Conservation (phyloP, 2,329 filamentous ascomycete species). For the Penicillium verrucosum region DNA sequence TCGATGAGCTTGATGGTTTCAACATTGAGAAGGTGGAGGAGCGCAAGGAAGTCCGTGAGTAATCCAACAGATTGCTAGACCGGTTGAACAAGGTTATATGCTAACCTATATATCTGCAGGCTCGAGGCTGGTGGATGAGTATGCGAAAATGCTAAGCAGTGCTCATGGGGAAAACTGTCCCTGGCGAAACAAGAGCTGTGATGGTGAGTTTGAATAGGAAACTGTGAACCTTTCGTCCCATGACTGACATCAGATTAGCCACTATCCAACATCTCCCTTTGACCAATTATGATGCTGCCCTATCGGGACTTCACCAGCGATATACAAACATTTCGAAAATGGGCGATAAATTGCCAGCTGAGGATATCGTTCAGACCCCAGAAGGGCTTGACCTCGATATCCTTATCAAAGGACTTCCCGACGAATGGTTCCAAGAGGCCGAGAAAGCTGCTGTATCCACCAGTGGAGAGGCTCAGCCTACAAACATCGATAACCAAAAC, state of each 20-base stretch:
- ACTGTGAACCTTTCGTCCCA: neutral
- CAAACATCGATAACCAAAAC: slow-evolving; percentile 1
- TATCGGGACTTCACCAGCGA: slow-evolving; percentile 58
- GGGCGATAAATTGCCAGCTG: slow-evolving; percentile 36
- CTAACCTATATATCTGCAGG: slow-evolving; percentile 36
- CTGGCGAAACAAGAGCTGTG: slow-evolving; percentile 85
- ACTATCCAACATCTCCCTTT: slow-evolving; percentile 66
- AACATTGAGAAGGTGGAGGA: slow-evolving; percentile 43
- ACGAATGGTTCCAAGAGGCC: slow-evolving; percentile 20
- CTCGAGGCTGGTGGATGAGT: slow-evolving; percentile 70
- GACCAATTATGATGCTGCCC: slow-evolving; percentile 57
- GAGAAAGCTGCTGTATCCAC: neutral
- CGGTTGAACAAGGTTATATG: neutral
- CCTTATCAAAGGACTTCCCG: slow-evolving; percentile 30
- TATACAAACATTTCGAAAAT: slow-evolving; percentile 56
- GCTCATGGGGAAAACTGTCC: slow-evolving; percentile 79
- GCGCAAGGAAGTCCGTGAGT: slow-evolving; percentile 44
- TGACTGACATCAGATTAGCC: slow-evolving; percentile 39
- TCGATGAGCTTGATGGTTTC: slow-evolving; percentile 52
- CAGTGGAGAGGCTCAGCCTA: neutral
- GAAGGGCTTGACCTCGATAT: slow-evolving; percentile 33
- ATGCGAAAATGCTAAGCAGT: slow-evolving; percentile 66
- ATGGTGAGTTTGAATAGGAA: slow-evolving; percentile 54
- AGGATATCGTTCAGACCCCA: slow-evolving; percentile 31
- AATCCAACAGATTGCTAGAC: neutral